Evolutionary conservation across 2,329 filamentous ascomycete species (phyloP).

Genomic region (Aplosporella prunicola): DNA sequence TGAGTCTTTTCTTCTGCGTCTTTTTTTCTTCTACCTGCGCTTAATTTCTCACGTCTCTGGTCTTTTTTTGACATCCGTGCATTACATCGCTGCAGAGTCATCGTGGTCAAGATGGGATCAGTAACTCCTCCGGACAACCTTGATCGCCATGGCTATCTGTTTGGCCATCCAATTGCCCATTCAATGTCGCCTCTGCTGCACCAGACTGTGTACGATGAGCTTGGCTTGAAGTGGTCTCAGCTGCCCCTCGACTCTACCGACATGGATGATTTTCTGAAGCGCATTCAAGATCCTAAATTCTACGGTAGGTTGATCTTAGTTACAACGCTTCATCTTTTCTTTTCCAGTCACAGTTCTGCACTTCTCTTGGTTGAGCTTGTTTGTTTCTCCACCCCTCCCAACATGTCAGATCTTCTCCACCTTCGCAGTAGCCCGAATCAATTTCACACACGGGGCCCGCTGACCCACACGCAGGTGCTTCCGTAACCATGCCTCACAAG

Average conservation of each 20-base stretch:
- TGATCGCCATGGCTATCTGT: slow-evolving; percentile 46
- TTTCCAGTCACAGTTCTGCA: too few relatives aligned
- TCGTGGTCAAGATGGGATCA: too few relatives aligned
- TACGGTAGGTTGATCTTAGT: slow-evolving; percentile 44
- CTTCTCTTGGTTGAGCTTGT: too few relatives aligned
- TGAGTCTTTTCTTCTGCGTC: too few relatives aligned
- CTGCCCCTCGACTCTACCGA: slow-evolving; percentile 39
- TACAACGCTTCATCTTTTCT: too few relatives aligned
- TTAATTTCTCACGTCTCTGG: too few relatives aligned
- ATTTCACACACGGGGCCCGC: background rate
- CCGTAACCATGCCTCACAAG: slow-evolving; percentile 80
- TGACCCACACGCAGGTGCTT: slow-evolving; percentile 43
- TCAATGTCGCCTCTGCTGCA: slow-evolving; percentile 48
- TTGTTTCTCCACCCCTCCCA: too few relatives aligned
- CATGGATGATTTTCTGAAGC: slow-evolving; percentile 34
- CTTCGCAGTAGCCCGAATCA: background rate
- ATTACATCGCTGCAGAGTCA: background rate
- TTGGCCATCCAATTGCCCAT: slow-evolving; percentile 48
- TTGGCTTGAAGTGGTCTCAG: slow-evolving; percentile 45
- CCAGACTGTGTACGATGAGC: slow-evolving; percentile 43
- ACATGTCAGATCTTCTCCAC: background rate
- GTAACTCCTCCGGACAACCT: slow-evolving; percentile 24
- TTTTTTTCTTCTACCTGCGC: too few relatives aligned
- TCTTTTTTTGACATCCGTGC: too few relatives aligned
- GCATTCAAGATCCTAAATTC: slow-evolving; percentile 50